phyloP scores from a whole-genome alignment of 176 grass and related monocot species.

The Hyparrhenia diplandra region DNA sequence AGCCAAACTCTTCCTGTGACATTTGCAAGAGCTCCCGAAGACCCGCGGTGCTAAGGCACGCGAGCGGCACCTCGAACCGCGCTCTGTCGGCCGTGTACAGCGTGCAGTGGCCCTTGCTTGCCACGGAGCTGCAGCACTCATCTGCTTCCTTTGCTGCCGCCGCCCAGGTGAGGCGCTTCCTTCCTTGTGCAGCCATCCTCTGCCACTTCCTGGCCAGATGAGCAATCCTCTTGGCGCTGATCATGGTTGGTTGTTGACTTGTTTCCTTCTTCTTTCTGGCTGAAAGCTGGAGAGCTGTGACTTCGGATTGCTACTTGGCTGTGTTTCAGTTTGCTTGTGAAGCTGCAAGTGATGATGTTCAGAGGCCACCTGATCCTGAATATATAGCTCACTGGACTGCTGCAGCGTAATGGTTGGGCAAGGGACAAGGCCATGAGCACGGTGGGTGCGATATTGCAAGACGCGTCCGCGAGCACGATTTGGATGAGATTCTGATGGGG shows the following conservation, averaged over 20 bases:
- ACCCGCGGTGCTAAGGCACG: conserved; percentile 35
- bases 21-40: conserved; percentile 38
- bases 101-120: conserved; percentile 31
- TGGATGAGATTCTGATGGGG: conserved; percentile 28
- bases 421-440: conserved; percentile 28
- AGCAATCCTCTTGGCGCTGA: conserved; percentile 45
- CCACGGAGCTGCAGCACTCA: neutral
- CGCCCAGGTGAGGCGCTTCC: neutral
- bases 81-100: conserved; percentile 40
- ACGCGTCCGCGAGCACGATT: neutral
- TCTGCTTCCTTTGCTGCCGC: neutral
- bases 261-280: neutral
- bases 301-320: neutral
- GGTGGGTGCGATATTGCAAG: neutral
- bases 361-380: neutral
- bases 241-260: conserved; percentile 14
- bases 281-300: neutral
- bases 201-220: conserved; percentile 62
- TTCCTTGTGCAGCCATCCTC: conserved; percentile 27
- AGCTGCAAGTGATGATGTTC: neutral
- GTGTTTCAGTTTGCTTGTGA: neutral
- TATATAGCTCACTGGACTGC: neutral
- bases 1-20: conserved; percentile 53
- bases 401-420: neutral
- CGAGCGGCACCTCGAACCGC: conserved; percentile 57